Evolutionary conservation across 176 grass and related monocot species (phyloP), one percentile per base, ranked within the genome.

Genomic region (Puccinellia tenuiflora): DNA sequence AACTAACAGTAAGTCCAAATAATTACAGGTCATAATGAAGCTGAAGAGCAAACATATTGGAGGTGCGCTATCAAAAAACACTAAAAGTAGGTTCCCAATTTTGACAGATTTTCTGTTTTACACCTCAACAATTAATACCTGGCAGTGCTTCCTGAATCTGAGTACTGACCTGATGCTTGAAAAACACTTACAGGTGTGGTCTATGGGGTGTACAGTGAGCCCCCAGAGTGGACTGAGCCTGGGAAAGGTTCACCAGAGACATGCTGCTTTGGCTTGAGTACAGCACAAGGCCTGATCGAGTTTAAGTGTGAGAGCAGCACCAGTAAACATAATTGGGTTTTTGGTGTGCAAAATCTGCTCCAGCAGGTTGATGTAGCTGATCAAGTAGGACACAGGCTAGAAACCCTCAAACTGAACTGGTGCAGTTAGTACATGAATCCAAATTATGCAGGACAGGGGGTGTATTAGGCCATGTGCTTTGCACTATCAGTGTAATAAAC

Each of bases 1-100:
- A 46, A 4, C 7, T 74, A 50, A 73, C 25, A 10, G 24, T 0
- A 50, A 6, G 15, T 74, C 0, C 0, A 13, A 22, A 50, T 74
- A 21, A 51, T 33, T 33, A 31, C 71, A 74, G 71, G 89, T 94
- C 37, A 87, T 94, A 61, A 31, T 89, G 76, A 94, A 91, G 78
- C 73, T 90, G 48, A 93, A 88, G 67, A 90, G 91, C 82, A 93
- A 93, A 73, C 88, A 88, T 14, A 79, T 93, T 21, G 91, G 88
- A 59, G 91, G 91, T 4, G 88, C 88, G 0, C 79, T 90, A 22
- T 85, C 85, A 2, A 93, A 93, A 85, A 93, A 93, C 66, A 90
- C 79, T 63, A 93, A 93, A 73, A 79, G 91, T 90, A 72, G 42
- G 90, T 83, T 68, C 22, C 18, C 43, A 6, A 2, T 17, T 31